phyloP scores from a whole-genome alignment of 495 filamentous ascomycete genomes.

The Tuber indicum region DNA sequence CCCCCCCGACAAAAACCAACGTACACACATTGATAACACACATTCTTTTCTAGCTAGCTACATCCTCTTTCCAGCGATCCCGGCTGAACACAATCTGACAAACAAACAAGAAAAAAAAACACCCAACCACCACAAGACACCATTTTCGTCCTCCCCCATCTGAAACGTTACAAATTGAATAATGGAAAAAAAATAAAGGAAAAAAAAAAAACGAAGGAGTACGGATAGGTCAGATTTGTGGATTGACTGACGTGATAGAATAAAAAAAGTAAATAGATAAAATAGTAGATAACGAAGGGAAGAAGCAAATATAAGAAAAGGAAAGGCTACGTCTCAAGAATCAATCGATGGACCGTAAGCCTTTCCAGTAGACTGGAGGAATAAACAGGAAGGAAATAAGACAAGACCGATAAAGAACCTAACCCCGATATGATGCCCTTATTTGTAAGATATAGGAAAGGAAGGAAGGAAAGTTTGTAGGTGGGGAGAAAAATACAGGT shows the following conservation, averaged over 20 bases:
- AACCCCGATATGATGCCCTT: background rate
- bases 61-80: background rate
- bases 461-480: background rate
- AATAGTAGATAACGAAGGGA: background rate
- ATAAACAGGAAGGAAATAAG: background rate
- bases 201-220: background rate
- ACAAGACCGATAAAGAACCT: slow-evolving; percentile 1
- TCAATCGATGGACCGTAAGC: background rate
- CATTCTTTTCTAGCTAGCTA: background rate
- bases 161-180: background rate
- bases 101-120: background rate
- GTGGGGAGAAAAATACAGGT: slow-evolving; percentile 1
- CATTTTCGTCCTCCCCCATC: background rate
- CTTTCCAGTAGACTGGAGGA: background rate
- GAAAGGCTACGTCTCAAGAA: background rate
- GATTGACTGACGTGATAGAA: background rate
- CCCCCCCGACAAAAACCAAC: background rate
- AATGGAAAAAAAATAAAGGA: background rate
- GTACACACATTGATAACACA: background rate
- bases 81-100: background rate
- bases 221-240: background rate
- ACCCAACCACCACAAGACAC: background rate
- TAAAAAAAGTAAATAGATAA: slow-evolving; percentile 3
- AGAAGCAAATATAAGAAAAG: background rate
- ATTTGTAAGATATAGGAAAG: slow-evolving; percentile 3